Evolutionary conservation across 441 rosid genomes (phyloP), one percentile per base, ranked within the genome.

Genomic region (Gossypium trilobum): DNA sequence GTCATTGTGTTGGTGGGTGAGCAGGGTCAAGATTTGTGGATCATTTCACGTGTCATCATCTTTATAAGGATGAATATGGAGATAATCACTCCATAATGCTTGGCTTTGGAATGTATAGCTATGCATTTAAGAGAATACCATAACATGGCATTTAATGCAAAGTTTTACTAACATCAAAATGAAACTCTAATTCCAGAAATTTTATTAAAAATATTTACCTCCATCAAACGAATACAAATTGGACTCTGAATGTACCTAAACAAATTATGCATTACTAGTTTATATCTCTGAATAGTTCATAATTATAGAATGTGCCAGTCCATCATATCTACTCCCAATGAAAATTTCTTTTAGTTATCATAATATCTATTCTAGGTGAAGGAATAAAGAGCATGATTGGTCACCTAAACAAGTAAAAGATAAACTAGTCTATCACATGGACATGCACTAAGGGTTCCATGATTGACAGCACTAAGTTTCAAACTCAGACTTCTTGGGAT

Each of bases 121-220:
- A 48, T 67, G 58, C 23, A 67, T 50, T 48, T 48, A 7, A 67
- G 57, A 66, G 57, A 67, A 67, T 67, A 19, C 68, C 52, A 39
- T 10, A 17, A 20, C 19, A 58, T 59, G 64, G 27, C 54, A 20
- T 11, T 44, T 44, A 11, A 44, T 31, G 22, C 65, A 4, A 66
- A 7, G 1, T 0, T 20, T 23, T 6, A 17, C 27, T 66, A 46
- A 13, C 3, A 4, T 0, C 17, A 14, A 66, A 46, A 46, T 2
- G 17, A 31, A 13, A 27, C 17, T 20, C 36, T 25, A 46, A 48
- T 46, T 65, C 56, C 11, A 46, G 39, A 14, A 23, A 44, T 13
- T 22, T 22, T 46, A 22, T 16, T 23, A 46, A 46, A 44, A 66
- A 22, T 23, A n/a, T 46, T 42, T 22, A 66, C 25, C 57, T 23